Percentiles rank a stretch among this genome's conserved stretches.
phyloP scores from a whole-genome alignment of 1,284 basidiomycete genomes.

The Papiliotrema laurentii region DNA sequence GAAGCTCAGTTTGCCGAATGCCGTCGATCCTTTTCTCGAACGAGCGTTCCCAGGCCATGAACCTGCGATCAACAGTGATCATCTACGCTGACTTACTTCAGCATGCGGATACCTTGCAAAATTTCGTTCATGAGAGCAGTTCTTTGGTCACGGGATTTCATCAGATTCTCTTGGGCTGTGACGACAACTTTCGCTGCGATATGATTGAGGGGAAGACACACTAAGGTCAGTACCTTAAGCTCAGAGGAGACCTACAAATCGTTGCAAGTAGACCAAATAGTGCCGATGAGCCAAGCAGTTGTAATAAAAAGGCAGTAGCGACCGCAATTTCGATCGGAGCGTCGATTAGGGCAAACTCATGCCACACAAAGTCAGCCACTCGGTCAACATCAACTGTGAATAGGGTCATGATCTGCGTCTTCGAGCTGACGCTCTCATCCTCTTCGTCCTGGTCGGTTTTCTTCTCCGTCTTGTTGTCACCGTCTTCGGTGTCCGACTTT shows the following conservation, averaged over 20 bases:
- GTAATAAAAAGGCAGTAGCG: constrained; percentile 70
- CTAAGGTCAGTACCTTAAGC: constrained; percentile 11
- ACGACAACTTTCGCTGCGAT: constrained; percentile 80
- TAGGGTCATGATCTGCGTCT: constrained; percentile 74
- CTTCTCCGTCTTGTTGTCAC: constrained; percentile 29
- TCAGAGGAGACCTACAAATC: constrained; percentile 45
- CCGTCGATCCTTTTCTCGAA: constrained; percentile 73
- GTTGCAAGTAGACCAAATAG: constrained; percentile 79
- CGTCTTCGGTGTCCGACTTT: constrained; percentile 26
- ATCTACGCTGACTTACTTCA: constrained; percentile 57
- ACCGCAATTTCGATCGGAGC: constrained; percentile 81
- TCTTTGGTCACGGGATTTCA: constrained; percentile 86
- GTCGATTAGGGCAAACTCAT: constrained; percentile 56
- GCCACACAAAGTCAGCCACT: constrained; percentile 77
- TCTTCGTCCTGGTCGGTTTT: constrained; percentile 51
- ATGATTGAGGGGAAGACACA: constrained; percentile 85
- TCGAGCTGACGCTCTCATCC: constrained; percentile 76
- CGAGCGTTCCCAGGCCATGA: constrained; percentile 92
- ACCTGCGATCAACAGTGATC: constrained; percentile 35
- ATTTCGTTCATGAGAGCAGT: constrained; percentile 92
- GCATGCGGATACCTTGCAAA: constrained; percentile 84
- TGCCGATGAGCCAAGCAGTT: constrained; percentile 62
- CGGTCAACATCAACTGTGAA: constrained; percentile 83
- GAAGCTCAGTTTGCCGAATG: constrained; percentile 72
- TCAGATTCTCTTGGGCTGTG: constrained; percentile 75